phyloP scores from a whole-genome alignment of 768 basidiomycete genomes.

The Pholiota conissans region DNA sequence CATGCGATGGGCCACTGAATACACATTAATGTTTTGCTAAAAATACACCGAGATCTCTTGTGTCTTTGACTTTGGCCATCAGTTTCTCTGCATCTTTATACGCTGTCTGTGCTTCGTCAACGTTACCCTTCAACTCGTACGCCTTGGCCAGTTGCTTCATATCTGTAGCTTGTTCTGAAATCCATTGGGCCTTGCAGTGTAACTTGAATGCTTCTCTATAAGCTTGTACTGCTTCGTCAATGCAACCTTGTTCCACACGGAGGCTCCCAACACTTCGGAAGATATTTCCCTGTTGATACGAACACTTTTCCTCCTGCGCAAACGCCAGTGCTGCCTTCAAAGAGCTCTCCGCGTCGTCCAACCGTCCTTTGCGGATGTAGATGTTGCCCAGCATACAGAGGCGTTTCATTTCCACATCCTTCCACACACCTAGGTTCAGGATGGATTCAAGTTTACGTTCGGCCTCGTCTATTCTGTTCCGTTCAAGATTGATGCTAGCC shows the following conservation, averaged over 20 bases:
- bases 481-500: background rate
- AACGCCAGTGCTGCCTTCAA: background rate
- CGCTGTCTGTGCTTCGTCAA: background rate
- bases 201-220: background rate
- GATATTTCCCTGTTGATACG: background rate
- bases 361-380: background rate
- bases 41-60: too few relatives aligned
- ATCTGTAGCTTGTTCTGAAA: background rate
- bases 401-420: background rate
- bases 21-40: too few relatives aligned
- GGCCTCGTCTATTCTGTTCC: background rate
- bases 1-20: constrained; percentile 16
- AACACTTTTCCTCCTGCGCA: background rate
- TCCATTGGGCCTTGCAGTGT: too few relatives aligned
- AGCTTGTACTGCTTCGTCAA: background rate
- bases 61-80: too few relatives aligned
- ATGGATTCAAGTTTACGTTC: background rate
- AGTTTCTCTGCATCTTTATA: background rate
- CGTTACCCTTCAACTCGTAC: background rate
- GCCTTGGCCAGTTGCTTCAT: background rate
- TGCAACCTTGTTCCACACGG: background rate
- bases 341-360: background rate
- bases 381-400: background rate
- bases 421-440: background rate
- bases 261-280: background rate